These are phyloP conservation scores for Eucalyptus tenuipes DNA, from an alignment of 345 rosid species.

Conservation along the genomic window DNA sequence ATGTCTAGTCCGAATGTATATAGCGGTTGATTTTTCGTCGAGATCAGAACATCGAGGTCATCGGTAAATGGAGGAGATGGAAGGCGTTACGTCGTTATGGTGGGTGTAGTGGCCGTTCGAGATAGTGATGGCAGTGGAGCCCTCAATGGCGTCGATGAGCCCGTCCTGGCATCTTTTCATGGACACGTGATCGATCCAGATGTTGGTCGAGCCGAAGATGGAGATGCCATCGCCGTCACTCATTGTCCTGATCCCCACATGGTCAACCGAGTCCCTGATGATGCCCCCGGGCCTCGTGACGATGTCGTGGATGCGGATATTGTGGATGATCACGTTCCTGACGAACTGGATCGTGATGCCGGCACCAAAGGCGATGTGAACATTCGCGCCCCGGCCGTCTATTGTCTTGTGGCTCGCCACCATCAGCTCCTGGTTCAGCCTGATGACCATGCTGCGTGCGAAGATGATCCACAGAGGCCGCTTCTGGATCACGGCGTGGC, in stretches of 20 bases:
- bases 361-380: conserved; percentile 50
- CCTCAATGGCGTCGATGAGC: conserved; percentile 19
- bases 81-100: conserved; percentile 9
- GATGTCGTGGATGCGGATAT: conserved; percentile 42
- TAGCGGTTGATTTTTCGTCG: background rate
- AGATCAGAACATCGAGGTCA: background rate
- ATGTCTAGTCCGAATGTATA: background rate
- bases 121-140: conserved; percentile 31
- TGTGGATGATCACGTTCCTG: conserved; percentile 62
- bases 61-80: background rate
- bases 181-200: conserved; percentile 37
- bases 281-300: conserved; percentile 29
- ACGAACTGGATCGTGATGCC: conserved; percentile 56
- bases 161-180: conserved; percentile 27
- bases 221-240: conserved; percentile 38
- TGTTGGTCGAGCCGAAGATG: conserved; percentile 10
- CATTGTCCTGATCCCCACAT: conserved; percentile 19
- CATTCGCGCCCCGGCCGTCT: conserved; percentile 62
- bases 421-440: conserved; percentile 42
- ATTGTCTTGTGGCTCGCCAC: conserved; percentile 53
- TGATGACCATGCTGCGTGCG: conserved; percentile 48
- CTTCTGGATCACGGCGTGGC: conserved; percentile 53
- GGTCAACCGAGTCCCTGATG: conserved; percentile 55
- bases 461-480: conserved; percentile 78
- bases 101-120: conserved; percentile 28